phyloP scores from a whole-genome alignment of 352 stramenopile genomes.

The Globisporangium cylindrosporum region DNA sequence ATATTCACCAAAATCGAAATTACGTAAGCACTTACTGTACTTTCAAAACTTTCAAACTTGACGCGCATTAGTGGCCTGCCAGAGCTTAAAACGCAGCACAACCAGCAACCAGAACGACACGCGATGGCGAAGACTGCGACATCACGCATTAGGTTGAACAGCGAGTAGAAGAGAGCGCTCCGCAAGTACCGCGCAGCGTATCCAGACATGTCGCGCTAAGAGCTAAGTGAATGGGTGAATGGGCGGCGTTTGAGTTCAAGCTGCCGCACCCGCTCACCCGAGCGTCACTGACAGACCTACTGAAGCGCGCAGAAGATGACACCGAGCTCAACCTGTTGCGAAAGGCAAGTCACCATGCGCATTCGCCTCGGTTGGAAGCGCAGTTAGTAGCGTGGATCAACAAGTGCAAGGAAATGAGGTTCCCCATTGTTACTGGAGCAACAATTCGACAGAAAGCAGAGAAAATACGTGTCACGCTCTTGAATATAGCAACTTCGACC shows the following conservation, averaged over 20 bases:
- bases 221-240: neutral
- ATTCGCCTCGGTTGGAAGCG: neutral
- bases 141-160: neutral
- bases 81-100: neutral
- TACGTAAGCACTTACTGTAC: neutral
- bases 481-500: neutral
- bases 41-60: neutral
- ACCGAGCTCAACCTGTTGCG: neutral
- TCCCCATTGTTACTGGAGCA: neutral
- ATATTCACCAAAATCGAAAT: neutral
- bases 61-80: neutral
- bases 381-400: neutral
- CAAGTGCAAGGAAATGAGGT: neutral
- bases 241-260: neutral
- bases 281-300: neutral
- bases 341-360: neutral
- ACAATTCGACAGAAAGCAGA: neutral
- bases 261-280: neutral
- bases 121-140: neutral
- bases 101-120: neutral
- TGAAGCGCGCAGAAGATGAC: neutral
- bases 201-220: neutral
- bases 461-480: neutral
- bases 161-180: neutral
- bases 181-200: neutral